phyloP scores from a whole-genome alignment of 2,329 filamentous ascomycete genomes.

The Didymella lethalis region DNA sequence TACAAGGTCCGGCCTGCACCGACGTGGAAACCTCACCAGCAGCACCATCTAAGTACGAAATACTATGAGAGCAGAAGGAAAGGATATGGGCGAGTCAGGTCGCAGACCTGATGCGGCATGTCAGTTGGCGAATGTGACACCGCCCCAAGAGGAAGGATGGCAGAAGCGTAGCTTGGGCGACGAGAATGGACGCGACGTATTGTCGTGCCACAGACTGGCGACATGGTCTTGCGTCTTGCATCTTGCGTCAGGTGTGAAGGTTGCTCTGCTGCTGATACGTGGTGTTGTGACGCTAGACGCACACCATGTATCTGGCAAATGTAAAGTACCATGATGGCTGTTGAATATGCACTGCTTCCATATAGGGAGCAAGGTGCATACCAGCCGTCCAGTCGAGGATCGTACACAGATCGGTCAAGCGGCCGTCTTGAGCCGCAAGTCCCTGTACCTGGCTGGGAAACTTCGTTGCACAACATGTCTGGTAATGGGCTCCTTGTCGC shows the following conservation, averaged over 20 bases:
- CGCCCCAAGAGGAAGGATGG: not conserved
- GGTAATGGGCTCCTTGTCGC: not conserved
- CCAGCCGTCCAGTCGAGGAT: conserved; percentile 13
- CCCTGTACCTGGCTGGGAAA: not conserved
- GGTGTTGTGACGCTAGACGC: not conserved
- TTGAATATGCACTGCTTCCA: conserved; percentile 4
- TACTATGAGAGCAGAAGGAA: not conserved
- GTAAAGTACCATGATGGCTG: conserved; percentile 11
- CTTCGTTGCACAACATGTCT: not conserved
- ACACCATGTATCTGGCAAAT: not conserved
- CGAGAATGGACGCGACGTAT: not conserved
- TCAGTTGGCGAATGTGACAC: not conserved
- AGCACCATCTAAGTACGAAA: too few relatives aligned
- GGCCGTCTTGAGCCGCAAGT: not conserved
- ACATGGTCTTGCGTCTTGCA: not conserved
- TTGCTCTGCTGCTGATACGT: not conserved
- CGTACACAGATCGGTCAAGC: conserved; percentile 15
- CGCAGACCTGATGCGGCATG: not conserved
- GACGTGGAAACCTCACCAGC: not conserved
- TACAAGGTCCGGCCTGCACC: not conserved
- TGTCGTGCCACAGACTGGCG: not conserved
- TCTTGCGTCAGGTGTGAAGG: not conserved
- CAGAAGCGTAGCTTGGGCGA: not conserved
- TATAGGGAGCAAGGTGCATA: conserved; percentile 11
- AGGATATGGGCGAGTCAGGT: not conserved